Evolutionary conservation across 2,329 filamentous ascomycete genomes (phyloP).

Genomic region (Falciphora oryzae): DNA sequence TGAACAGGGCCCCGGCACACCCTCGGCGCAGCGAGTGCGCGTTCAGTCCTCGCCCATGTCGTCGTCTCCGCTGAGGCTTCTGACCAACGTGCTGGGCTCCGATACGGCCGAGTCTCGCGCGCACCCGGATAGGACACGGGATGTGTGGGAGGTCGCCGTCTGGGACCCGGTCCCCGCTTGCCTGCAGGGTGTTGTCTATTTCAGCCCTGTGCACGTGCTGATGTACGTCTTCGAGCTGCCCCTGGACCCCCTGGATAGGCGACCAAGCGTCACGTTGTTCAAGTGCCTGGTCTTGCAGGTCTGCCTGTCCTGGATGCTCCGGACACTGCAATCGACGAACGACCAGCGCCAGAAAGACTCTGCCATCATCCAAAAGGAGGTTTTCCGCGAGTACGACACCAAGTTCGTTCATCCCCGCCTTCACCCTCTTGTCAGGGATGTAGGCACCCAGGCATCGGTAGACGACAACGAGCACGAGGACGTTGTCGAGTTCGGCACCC

Average conservation of each 20-base stretch:
- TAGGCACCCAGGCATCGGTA: slow-evolving; percentile 68
- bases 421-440: slow-evolving; percentile 72
- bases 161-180: slow-evolving; percentile 91
- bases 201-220: slow-evolving; percentile 89
- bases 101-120: slow-evolving; percentile 75
- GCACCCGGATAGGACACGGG: slow-evolving; percentile 72
- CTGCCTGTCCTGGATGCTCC: slow-evolving; percentile 72
- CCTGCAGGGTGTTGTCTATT: slow-evolving; percentile 77
- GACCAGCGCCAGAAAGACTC: slow-evolving; percentile 81
- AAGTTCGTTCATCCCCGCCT: slow-evolving; percentile 91
- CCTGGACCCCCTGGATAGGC: slow-evolving; percentile 65
- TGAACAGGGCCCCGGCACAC: slow-evolving; percentile 68
- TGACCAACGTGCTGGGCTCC: slow-evolving; percentile 61
- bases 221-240: slow-evolving; percentile 88
- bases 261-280: slow-evolving; percentile 79
- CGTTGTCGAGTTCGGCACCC: slow-evolving; percentile 44
- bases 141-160: slow-evolving; percentile 91
- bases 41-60: slow-evolving; percentile 74
- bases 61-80: slow-evolving; percentile 70
- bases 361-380: slow-evolving; percentile 80
- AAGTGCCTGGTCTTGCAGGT: slow-evolving; percentile 72
- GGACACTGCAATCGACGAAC: slow-evolving; percentile 67
- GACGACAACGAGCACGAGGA: slow-evolving; percentile 39
- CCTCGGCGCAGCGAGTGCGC: slow-evolving; percentile 80
- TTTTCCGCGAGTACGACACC: slow-evolving; percentile 90